A percentile compares a stretch with the other conserved stretches of the same genome.
Evolutionary conservation across 768 basidiomycete genomes (phyloP).

Genomic region (Sporobolomyces roseus): DNA sequence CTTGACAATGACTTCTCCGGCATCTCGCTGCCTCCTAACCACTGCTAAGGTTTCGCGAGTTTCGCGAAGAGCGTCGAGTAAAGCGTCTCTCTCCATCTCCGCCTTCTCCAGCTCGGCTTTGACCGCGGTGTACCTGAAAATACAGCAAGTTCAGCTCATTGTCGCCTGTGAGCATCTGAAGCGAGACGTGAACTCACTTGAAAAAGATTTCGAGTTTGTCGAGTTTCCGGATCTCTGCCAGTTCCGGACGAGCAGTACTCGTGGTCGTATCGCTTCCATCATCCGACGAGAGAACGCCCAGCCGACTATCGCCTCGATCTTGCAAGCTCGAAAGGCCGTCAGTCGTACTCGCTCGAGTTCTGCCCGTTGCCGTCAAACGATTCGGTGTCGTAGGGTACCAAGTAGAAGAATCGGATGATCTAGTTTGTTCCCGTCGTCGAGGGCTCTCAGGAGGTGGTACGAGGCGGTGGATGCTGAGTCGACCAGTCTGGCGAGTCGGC

Average conservation of each 20-base stretch:
- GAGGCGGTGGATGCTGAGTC: background rate
- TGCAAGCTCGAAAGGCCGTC: background rate
- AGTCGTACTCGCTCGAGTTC: background rate
- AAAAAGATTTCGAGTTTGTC: slow-evolving; percentile 42
- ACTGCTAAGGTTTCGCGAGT: slow-evolving; percentile 23
- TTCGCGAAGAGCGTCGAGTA: slow-evolving; percentile 29
- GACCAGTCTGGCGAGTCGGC: background rate
- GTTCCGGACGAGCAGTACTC: slow-evolving; percentile 1
- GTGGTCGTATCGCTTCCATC: background rate
- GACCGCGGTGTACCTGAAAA: slow-evolving; percentile 13
- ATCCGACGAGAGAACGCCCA: background rate
- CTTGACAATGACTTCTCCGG: slow-evolving; percentile 5
- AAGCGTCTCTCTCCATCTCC: slow-evolving; percentile 27
- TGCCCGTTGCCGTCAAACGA: background rate
- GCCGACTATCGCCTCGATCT: too few relatives aligned
- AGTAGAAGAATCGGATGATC: background rate
- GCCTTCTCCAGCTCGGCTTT: slow-evolving; percentile 30
- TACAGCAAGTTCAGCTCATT: background rate
- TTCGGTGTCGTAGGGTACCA: slow-evolving; percentile 28
- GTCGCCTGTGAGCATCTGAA: background rate
- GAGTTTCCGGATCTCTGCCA: slow-evolving; percentile 18
- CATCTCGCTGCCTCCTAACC: slow-evolving; percentile 22
- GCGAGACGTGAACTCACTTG: slow-evolving; percentile 18
- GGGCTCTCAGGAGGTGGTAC: background rate
- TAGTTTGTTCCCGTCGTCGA: background rate